Evolutionary conservation across 2,329 filamentous ascomycete genomes (phyloP).

Genomic region (Myriosclerotinia scirpicola): DNA sequence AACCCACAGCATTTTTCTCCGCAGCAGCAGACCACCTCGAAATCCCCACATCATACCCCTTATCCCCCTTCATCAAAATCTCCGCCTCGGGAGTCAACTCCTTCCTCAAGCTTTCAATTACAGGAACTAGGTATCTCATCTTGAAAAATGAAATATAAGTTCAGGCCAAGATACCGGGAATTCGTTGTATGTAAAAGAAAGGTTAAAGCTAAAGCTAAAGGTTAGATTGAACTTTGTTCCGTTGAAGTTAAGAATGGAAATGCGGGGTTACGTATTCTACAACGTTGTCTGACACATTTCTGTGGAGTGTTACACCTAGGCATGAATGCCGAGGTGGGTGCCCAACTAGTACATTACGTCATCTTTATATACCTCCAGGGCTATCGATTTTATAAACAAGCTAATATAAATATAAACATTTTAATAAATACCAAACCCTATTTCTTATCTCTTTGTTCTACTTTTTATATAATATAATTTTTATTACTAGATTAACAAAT

Average conservation of each 20-base stretch:
- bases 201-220: not conserved
- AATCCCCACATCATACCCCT: slow-evolving; percentile 29
- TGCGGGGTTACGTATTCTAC: not conserved
- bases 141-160: not conserved
- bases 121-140: not conserved
- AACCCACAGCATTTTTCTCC: slow-evolving; percentile 32
- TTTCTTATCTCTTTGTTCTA: too few relatives aligned
- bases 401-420: too few relatives aligned
- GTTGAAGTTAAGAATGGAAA: not conserved
- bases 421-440: too few relatives aligned
- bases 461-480: too few relatives aligned
- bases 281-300: too few relatives aligned
- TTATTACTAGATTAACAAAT: too few relatives aligned
- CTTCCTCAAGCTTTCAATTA: slow-evolving; percentile 17
- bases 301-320: too few relatives aligned
- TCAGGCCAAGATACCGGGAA: not conserved
- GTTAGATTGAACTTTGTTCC: not conserved
- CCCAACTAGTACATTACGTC: not conserved
- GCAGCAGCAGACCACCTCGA: slow-evolving; percentile 32
- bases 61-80: slow-evolving; percentile 27
- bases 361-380: not conserved
- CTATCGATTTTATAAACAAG: too few relatives aligned
- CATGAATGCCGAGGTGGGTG: too few relatives aligned
- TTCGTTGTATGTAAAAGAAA: not conserved
- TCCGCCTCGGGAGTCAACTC: slow-evolving; percentile 19